Base-by-base conservation (phyloP, 2,329 filamentous ascomycete species). In the Arthroderma sp. region DNA sequence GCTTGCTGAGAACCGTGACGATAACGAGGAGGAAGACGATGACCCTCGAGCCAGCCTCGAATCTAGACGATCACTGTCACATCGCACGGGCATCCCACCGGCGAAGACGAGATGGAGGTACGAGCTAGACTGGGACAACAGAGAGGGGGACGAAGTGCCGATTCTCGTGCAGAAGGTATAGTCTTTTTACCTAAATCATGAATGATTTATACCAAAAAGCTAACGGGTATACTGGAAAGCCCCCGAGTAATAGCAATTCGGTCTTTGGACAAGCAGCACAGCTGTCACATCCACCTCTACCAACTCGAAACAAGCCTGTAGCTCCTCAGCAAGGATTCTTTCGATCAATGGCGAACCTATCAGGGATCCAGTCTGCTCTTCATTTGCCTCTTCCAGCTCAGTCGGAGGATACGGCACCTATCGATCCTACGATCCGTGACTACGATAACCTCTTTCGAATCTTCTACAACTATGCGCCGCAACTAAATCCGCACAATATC, bases 401-500 rank as follows among this genome's bases (percentile, higher is more conserved):
- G 15, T 80, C 78, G 13, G 79, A 81, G 58, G 78, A 81, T 51
- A 82, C 88, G 56, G 77, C 76, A 17, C 47, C 47, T n/a, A 73
- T 63, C 9, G 79, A 88, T 65, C 88, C 94, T 62, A 80, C 90
- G 21, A 79, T 96, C 51, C 87, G 88, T 64, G 88, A 96, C 74
- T 96, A 97, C 71, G 90, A 95, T 70, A 96, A 96, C 70, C 79
- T 97, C 21, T 94, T 97, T 70, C 87, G 91, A 65, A 86, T 93
- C 61, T 95, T 96, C 76, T 97, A 97, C 78, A 95, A 96, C 71
- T 88, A 94, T 69, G 77, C 89, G 0, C 91, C 91, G 0, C 68
- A 83, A 0, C 80, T 97, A 33, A 91, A 95, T 71, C 81, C 82
- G 25, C 79, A 93, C 70, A 95, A 93, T 70, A 95, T 97, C 62